Evolutionary conservation across 208 protist species (phyloP), one percentile per base, ranked within the genome.

Genomic region (Porcisia hertigi): DNA sequence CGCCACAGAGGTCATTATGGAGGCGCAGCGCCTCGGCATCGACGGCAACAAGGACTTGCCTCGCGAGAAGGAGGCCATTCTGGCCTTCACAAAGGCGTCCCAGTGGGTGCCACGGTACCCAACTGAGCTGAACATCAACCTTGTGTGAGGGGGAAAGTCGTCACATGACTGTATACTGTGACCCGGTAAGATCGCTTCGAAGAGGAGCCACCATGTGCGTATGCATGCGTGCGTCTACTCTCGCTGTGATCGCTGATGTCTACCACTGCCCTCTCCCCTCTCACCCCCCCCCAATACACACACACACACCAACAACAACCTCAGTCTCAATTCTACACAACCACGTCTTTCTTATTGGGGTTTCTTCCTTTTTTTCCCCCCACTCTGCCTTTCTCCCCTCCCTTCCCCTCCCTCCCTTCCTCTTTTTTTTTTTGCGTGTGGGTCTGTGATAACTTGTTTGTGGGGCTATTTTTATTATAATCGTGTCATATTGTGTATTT

Each of bases 71-170:
- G 80, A 79, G 18, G 85, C 78, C 0, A 64, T 95, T 57, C n/a
- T 93, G 34, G 82, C 47, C 25, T 9, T 80, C 12, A 81, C 92
- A 57, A 86, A 88, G 80, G 63, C 74, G 49, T 36, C 47, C 47
- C 83, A 90, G 88, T 95, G 91, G 91, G 76, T 88, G 69, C 89
- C 91, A n/a, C 73, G 88, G 69, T 95, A 95, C 84, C 87, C 84
- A 53, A 65, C 59, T 23, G 83, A 88, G 47, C 65, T 93, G 43
- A 23, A 81, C 58, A 59, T 72, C 30, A 36, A 59, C 53, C 49
- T 80, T 20, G 30, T 34, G 39, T 80, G 60, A 80, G 39, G 30
- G 39, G 30, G 7, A 60, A 1, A 5, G 9, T 25, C 0, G 47
- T 53, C 39, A 30, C 23, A 43, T 5, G 16, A 14, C 23, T 45